Evolutionary conservation across 371 early-diverging fungal genomes (phyloP).

Genomic region (Entomophthora muscae): DNA sequence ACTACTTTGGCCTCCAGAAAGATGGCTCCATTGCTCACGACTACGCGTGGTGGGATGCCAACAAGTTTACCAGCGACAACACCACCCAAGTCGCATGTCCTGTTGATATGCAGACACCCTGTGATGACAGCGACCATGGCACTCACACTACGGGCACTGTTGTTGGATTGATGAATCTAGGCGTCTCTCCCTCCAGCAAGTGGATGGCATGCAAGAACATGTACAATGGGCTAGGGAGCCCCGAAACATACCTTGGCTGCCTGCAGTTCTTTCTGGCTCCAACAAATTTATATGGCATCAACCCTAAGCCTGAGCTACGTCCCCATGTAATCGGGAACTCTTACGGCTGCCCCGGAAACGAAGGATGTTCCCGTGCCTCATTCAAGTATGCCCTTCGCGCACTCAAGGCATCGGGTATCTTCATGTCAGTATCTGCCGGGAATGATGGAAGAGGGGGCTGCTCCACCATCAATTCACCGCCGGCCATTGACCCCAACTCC

Average conservation of each 20-base stretch:
- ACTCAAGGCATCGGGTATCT: neutral
- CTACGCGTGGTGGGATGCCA: slow-evolving; percentile 6
- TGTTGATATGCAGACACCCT: neutral
- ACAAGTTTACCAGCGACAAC: neutral
- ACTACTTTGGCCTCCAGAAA: neutral
- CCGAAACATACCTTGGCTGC: slow-evolving; percentile 5
- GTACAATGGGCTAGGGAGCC: neutral
- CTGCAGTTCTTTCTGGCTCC: slow-evolving; percentile 9
- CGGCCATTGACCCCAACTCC: neutral
- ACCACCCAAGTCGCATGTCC: neutral
- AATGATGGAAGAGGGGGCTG: neutral
- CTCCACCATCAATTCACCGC: neutral
- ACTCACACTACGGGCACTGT: neutral
- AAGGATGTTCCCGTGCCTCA: neutral
- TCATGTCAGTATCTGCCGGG: neutral
- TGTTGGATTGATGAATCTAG: slow-evolving; percentile 1
- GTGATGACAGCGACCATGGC: slow-evolving; percentile 2
- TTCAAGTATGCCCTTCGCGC: neutral
- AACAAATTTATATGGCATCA: neutral
- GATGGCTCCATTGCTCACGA: neutral
- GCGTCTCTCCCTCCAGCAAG: neutral
- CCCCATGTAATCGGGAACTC: neutral
- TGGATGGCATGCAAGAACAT: slow-evolving; percentile 9
- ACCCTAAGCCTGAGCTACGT: neutral
- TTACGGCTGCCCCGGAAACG: neutral